Percentiles rank a stretch among this genome's conserved stretches.
phyloP scores from a whole-genome alignment of 805 yeast species.

The Suhomyces sp. region DNA sequence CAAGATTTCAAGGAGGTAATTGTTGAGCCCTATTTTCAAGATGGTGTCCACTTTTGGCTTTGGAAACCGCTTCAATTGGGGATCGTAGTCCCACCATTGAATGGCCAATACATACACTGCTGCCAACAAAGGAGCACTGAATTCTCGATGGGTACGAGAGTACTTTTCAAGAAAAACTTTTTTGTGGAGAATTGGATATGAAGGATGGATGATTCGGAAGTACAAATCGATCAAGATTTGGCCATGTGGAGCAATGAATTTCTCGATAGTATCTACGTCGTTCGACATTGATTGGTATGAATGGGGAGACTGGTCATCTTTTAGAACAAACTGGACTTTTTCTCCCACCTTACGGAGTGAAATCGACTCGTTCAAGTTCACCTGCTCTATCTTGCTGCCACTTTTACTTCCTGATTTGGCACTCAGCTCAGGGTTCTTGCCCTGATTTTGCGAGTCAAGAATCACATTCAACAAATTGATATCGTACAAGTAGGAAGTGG shows the following conservation, averaged over 20 bases:
- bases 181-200: slow-evolving; percentile 87
- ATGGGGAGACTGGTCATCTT: slow-evolving; percentile 76
- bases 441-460: slow-evolving; percentile 30
- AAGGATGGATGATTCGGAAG: slow-evolving; percentile 84
- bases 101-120: slow-evolving; percentile 86
- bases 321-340: slow-evolving; percentile 68
- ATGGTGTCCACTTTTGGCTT: slow-evolving; percentile 68
- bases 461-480: slow-evolving; percentile 62
- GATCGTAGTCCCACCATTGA: slow-evolving; percentile 93
- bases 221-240: slow-evolving; percentile 74
- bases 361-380: slow-evolving; percentile 63
- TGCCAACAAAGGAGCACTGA: slow-evolving; percentile 86
- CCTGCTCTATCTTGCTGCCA: slow-evolving; percentile 57
- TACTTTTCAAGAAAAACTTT: slow-evolving; percentile 90
- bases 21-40: slow-evolving; percentile 52
- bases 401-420: neutral
- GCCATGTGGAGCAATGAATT: slow-evolving; percentile 89
- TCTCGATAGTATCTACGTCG: slow-evolving; percentile 81
- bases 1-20: slow-evolving; percentile 70
- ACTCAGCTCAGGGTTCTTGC: neutral
- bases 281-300: slow-evolving; percentile 65
- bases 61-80: slow-evolving; percentile 67
- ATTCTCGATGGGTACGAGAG: slow-evolving; percentile 84
- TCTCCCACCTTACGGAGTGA: slow-evolving; percentile 78
- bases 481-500: slow-evolving; percentile 79